phyloP scores from a whole-genome alignment of 345 rosid species.

The Reutealis trisperma region DNA sequence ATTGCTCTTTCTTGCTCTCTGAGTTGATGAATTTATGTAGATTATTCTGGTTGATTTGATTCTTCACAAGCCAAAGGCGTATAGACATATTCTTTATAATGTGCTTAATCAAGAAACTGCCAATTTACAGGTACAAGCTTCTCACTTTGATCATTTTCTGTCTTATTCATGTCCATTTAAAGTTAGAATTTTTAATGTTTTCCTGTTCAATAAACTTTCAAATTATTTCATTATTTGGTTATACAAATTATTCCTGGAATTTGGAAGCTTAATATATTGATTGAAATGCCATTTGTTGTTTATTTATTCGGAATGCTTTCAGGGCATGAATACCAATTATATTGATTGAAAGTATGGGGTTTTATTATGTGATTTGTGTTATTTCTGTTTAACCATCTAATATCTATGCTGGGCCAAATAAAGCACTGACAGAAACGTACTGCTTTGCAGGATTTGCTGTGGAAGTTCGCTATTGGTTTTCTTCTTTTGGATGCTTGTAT shows the following conservation, averaged over 20 bases:
- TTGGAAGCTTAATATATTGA: neutral
- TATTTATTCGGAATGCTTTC: neutral
- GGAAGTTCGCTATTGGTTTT: slow-evolving; percentile 58
- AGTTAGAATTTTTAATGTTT: neutral
- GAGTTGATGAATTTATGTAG: slow-evolving; percentile 32
- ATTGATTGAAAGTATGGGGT: neutral
- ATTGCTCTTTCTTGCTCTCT: neutral
- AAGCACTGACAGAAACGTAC: neutral
- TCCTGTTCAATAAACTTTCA: neutral
- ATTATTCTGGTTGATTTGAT: slow-evolving; percentile 83
- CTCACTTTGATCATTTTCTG: neutral
- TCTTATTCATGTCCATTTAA: neutral
- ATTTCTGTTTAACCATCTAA: neutral
- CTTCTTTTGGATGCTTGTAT: slow-evolving; percentile 84
- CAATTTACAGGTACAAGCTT: slow-evolving; percentile 48
- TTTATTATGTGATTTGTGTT: neutral
- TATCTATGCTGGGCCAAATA: neutral
- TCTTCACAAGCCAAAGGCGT: slow-evolving; percentile 77
- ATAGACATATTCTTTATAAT: slow-evolving; percentile 72
- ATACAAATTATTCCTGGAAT: neutral
- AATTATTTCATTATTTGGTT: neutral
- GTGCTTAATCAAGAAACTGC: slow-evolving; percentile 49
- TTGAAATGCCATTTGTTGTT: neutral
- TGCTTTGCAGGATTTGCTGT: slow-evolving; percentile 61
- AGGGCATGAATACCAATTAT: neutral